phyloP scores from a whole-genome alignment of 257 asterid species.

The Pogostemon cablin region DNA sequence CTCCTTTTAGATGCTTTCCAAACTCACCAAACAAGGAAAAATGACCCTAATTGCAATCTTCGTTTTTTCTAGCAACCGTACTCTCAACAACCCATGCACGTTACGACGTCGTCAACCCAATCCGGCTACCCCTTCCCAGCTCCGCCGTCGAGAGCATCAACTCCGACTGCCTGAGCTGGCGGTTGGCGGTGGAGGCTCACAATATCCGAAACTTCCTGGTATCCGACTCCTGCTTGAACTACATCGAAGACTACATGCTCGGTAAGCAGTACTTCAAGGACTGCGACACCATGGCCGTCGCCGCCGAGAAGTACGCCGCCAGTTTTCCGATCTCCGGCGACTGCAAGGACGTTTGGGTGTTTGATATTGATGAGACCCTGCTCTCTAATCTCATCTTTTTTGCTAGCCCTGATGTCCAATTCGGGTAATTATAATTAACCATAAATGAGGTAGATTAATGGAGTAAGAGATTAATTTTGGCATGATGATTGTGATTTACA shows the following conservation, averaged over 20 bases:
- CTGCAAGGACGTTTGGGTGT: constrained; percentile 52
- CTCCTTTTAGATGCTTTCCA: too few relatives aligned
- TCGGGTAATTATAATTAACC: constrained; percentile 37
- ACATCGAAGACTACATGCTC: constrained; percentile 53
- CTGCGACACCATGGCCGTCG: constrained; percentile 44
- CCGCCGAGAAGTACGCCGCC: constrained; percentile 45
- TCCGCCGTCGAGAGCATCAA: constrained; percentile 25
- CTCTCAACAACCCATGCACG: constrained; percentile 28
- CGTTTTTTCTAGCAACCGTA: constrained; percentile 13
- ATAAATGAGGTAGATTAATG: too few relatives aligned
- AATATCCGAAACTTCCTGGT: constrained; percentile 48
- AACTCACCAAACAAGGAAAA: not conserved
- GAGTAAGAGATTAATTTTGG: too few relatives aligned
- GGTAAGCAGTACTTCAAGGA: constrained; percentile 54
- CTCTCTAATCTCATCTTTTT: constrained; percentile 54
- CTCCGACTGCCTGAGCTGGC: constrained; percentile 60
- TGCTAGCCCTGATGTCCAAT: constrained; percentile 46
- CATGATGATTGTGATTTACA: not conserved
- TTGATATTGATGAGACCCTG: constrained; percentile 55
- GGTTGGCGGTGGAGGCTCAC: constrained; percentile 59
- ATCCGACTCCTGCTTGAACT: constrained; percentile 45
- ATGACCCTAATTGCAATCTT: constrained; percentile 14
- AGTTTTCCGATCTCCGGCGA: constrained; percentile 31
- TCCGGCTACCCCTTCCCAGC: constrained; percentile 47
- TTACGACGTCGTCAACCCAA: not conserved